phyloP scores from a whole-genome alignment of 1,139 yeast species.

The Candida sanyaensis region DNA sequence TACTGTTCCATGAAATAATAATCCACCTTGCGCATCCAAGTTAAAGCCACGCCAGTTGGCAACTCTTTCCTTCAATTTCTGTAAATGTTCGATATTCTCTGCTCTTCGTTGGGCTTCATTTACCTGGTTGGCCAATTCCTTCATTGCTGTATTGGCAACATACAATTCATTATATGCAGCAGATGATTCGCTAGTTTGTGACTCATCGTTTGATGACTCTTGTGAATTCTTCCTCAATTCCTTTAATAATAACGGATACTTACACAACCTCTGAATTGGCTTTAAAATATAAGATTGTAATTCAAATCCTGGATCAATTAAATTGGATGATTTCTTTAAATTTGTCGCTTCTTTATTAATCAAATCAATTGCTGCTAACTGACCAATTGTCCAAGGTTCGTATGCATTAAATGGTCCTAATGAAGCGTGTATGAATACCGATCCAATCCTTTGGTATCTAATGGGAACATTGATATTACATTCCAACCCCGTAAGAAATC shows the following conservation, averaged over 20 bases:
- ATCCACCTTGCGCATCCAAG: slow-evolving; percentile 79
- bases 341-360: slow-evolving; percentile 65
- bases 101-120: slow-evolving; percentile 94
- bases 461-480: slow-evolving; percentile 79
- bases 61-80: slow-evolving; percentile 71
- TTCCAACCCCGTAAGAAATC: slow-evolving; percentile 85
- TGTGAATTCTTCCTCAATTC: slow-evolving; percentile 70
- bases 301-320: slow-evolving; percentile 86
- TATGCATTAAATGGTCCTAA: slow-evolving; percentile 79
- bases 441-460: slow-evolving; percentile 82
- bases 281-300: slow-evolving; percentile 86
- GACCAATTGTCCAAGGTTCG: slow-evolving; percentile 89
- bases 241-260: slow-evolving; percentile 81
- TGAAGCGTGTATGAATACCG: slow-evolving; percentile 79
- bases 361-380: slow-evolving; percentile 81
- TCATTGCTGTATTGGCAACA: slow-evolving; percentile 65
- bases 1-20: slow-evolving; percentile 75
- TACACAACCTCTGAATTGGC: slow-evolving; percentile 93
- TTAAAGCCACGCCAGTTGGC: slow-evolving; percentile 95
- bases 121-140: slow-evolving; percentile 74
- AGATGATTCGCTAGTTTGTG: slow-evolving; percentile 29
- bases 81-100: slow-evolving; percentile 76
- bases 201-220: slow-evolving; percentile 20
- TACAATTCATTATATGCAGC: slow-evolving; percentile 69
- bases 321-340: slow-evolving; percentile 54